phyloP scores from a whole-genome alignment of 345 rosid genomes.

The Lepidium sativum region DNA sequence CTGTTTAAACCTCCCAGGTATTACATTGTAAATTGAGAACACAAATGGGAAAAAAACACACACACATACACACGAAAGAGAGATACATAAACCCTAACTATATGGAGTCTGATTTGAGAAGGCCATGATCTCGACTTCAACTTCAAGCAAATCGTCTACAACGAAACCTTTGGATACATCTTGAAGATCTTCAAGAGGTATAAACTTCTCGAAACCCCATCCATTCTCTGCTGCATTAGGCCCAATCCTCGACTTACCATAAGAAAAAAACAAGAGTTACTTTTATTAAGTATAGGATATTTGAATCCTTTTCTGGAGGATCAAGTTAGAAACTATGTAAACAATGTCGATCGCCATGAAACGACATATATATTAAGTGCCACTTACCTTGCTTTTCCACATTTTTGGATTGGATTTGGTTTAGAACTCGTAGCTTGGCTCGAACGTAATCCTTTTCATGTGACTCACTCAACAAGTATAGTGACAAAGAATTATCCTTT shows the following conservation, averaged over 20 bases:
- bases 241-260: constrained; percentile 12
- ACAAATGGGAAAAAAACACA: background rate
- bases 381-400: constrained; percentile 11
- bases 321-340: too few species aligned
- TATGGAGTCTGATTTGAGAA: background rate
- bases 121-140: constrained; percentile 16
- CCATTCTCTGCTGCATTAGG: background rate
- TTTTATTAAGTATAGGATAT: too few species aligned
- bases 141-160: background rate
- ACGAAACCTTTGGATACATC: constrained; percentile 11
- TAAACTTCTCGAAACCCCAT: constrained; percentile 17
- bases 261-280: background rate
- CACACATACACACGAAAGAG: background rate
- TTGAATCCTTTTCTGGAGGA: too few species aligned
- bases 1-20: background rate
- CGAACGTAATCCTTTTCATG: background rate
- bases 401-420: background rate
- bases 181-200: constrained; percentile 9
- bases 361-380: background rate
- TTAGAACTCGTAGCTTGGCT: constrained; percentile 8
- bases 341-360: background rate
- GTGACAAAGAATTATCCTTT: constrained; percentile 3
- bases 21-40: background rate
- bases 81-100: background rate
- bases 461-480: constrained; percentile 7